Conservation (phyloP, 2,329 filamentous ascomycete species). For the Aspergillus sp. region DNA sequence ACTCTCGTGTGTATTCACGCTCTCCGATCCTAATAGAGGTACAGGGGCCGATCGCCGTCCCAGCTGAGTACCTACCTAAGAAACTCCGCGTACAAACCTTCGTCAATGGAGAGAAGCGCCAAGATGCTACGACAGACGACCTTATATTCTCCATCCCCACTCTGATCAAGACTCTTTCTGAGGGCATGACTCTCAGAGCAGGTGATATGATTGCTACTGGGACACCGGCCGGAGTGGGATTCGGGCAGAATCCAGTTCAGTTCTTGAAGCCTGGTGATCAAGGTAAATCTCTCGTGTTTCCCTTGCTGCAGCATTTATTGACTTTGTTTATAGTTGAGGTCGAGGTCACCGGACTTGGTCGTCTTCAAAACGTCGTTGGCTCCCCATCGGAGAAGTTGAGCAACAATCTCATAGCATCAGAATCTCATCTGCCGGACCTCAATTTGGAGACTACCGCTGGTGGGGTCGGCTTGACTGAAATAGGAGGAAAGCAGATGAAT, state of each 20-base stretch:
- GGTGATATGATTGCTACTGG: constrained; percentile 49
- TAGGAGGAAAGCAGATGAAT: constrained; percentile 35
- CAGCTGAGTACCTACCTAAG: constrained; percentile 37
- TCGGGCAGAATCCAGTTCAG: constrained; percentile 24
- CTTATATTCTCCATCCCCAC: constrained; percentile 46
- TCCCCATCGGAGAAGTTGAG: constrained; percentile 14
- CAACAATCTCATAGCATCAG: background rate
- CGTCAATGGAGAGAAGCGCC: constrained; percentile 48
- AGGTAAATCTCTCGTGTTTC: background rate
- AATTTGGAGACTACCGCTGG: constrained; percentile 23
- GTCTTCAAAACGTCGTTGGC: constrained; percentile 37
- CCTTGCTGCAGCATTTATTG: no score
- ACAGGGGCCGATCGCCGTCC: constrained; percentile 46
- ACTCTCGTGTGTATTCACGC: no score
- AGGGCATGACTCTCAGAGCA: constrained; percentile 45
- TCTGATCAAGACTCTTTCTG: constrained; percentile 43
- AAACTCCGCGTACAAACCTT: constrained; percentile 38
- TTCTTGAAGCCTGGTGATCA: background rate
- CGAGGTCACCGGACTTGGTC: constrained; percentile 38
- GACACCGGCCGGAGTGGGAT: constrained; percentile 45
- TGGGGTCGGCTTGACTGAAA: constrained; percentile 27
- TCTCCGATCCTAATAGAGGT: no score
- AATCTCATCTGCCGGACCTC: constrained; percentile 21
- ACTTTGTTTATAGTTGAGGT: constrained; percentile 31
- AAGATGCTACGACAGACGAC: constrained; percentile 43